Evolutionary conservation across 805 yeast genomes (phyloP).

Genomic region (Blastobotrys robertii): DNA sequence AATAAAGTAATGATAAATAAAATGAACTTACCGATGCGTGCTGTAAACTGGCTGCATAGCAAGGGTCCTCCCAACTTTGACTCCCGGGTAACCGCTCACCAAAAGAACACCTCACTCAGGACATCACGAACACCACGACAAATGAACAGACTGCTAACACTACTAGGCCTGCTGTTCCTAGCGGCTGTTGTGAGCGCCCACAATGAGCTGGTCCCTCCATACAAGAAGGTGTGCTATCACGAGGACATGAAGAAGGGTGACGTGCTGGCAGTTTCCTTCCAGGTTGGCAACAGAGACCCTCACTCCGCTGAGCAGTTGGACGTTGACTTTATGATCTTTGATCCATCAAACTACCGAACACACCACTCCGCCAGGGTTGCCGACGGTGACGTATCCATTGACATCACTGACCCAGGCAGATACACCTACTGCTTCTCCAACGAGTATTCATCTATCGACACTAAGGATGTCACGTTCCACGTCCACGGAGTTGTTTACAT

Average conservation of each 20-base stretch:
- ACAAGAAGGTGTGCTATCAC: constrained; percentile 80
- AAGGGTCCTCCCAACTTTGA: no score
- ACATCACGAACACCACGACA: no score
- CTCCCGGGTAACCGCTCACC: no score
- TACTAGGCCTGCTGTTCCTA: constrained; percentile 5
- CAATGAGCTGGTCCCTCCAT: constrained; percentile 71
- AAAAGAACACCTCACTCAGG: no score
- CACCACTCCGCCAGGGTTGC: constrained; percentile 46
- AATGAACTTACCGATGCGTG: no score
- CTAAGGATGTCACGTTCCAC: constrained; percentile 90
- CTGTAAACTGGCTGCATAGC: no score
- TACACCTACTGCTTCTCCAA: constrained; percentile 87
- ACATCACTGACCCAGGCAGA: constrained; percentile 60
- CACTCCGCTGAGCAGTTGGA: constrained; percentile 27
- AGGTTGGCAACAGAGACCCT: constrained; percentile 79
- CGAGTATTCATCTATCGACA: constrained; percentile 58
- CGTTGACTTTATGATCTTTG: constrained; percentile 51
- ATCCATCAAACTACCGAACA: constrained; percentile 42
- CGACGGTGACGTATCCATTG: constrained; percentile 70
- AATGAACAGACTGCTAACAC: no score
- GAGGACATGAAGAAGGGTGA: constrained; percentile 77
- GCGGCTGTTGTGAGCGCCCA: constrained; percentile 42
- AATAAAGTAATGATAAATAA: no score
- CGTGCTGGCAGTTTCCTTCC: constrained; percentile 79
- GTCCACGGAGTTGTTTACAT: constrained; percentile 88